These are phyloP conservation scores for Diaporthe batatas DNA, from an alignment of 2,329 filamentous ascomycete species.

Conservation along the genomic window DNA sequence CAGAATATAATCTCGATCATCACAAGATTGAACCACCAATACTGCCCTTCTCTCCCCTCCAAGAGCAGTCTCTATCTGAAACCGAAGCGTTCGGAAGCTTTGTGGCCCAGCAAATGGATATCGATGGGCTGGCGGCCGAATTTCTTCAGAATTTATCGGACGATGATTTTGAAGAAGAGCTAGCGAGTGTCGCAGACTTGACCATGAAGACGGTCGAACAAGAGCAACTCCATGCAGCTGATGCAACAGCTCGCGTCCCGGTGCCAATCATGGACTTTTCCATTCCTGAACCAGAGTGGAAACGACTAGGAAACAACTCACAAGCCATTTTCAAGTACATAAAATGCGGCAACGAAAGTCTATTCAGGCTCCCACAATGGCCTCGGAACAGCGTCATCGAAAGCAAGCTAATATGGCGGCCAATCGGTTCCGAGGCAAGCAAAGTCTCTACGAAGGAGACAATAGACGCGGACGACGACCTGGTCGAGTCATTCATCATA, in stretches of 20 bases:
- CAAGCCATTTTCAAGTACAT: constrained; percentile 46
- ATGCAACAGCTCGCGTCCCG: constrained; percentile 46
- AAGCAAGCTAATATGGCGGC: constrained; percentile 48
- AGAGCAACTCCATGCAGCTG: constrained; percentile 48
- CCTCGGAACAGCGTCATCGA: constrained; percentile 42
- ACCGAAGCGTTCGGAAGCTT: constrained; percentile 40
- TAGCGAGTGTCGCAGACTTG: constrained; percentile 41
- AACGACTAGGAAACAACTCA: constrained; percentile 39
- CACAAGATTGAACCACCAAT: constrained; percentile 47
- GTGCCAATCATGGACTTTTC: constrained; percentile 50
- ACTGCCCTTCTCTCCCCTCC: constrained; percentile 39
- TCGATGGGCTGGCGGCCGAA: constrained; percentile 10
- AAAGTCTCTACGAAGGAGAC: constrained; percentile 35
- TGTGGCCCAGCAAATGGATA: constrained; percentile 39
- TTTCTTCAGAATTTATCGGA: constrained; percentile 17
- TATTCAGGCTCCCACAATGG: constrained; percentile 47
- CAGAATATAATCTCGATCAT: constrained; percentile 36
- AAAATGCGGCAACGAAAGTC: constrained; percentile 37
- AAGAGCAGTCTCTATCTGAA: too few relatives aligned
- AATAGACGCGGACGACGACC: constrained; percentile 42
- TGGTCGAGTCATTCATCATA: constrained; percentile 43
- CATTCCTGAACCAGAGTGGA: constrained; percentile 46
- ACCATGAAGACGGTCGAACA: constrained; percentile 47
- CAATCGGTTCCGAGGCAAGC: constrained; percentile 35
- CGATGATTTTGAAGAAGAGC: constrained; percentile 16